Base-by-base conservation (phyloP, 1,139 yeast genomes). In the Scheffersomyces segobiensis region DNA sequence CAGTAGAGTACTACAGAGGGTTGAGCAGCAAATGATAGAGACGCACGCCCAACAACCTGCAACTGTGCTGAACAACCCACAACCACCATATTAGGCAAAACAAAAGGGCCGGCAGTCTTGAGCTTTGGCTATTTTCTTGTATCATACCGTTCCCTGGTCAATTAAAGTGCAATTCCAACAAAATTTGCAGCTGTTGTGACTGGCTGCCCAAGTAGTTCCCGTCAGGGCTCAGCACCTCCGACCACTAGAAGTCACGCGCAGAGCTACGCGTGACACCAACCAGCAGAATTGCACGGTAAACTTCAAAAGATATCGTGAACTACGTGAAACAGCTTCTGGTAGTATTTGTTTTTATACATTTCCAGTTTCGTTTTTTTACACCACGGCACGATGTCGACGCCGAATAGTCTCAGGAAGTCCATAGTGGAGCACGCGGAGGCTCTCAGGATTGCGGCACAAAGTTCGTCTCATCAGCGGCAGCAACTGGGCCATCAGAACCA, bases 371-470 rank as follows among this genome's bases (percentile, higher is more conserved):
- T 4, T 17, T 32, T 32, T 7, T 32, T 32, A 10, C 42, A 32
- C 42, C 46, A 24, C 42, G 32, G 26, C 52, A 57, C 52, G 42
- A 57, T 59, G 60, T 53, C 60, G 49, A 55, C 60, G 20, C 58
- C 56, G 24, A 56, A 57, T 17, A 54, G 52, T 32, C 50, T 57
- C 39, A 39, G 58, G 42, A 52, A 55, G 21, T 52, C 58, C 6
- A 57, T 59, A 57, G 59, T 54, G 24, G 57, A 57, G 53, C 59
- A 61, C 5, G 63, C 63, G 3, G 63, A 61, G 47, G 63, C 63
- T 7, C 57, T 61, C 32, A 32, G 62, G 32, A 59, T 61, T 6
- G 63, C 61, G 26, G 61, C 63, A 21, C 63, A 60, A 26, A 50
- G 58, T 7, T 57, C 59, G 26, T 60, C 49, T 21, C 62, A 58